These are phyloP conservation scores for Fusarium camptoceras DNA, from an alignment of 2,329 filamentous ascomycete species.

Conservation along the genomic window DNA sequence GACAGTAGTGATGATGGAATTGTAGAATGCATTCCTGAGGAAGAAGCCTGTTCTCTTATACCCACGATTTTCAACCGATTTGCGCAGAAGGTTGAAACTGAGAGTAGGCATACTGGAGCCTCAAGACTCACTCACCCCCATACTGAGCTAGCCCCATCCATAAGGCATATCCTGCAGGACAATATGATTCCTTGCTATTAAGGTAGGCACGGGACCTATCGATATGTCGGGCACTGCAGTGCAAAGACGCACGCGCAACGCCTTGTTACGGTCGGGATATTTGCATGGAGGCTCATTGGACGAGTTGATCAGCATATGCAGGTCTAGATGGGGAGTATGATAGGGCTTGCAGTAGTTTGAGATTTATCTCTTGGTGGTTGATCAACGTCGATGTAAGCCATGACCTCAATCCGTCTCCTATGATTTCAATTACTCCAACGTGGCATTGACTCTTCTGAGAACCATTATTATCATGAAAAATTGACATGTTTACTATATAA, in stretches of 20 bases:
- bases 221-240: constrained; percentile 23
- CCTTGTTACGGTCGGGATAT: constrained; percentile 21
- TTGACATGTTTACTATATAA: neutral
- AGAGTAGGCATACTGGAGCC: constrained; percentile 24
- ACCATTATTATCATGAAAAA: neutral
- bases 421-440: neutral
- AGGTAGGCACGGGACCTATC: constrained; percentile 31
- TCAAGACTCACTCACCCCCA: constrained; percentile 12
- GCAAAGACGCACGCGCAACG: constrained; percentile 5
- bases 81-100: constrained; percentile 28
- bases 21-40: constrained; percentile 20
- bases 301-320: constrained; percentile 1
- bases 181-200: constrained; percentile 12
- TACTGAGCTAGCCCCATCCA: constrained; percentile 21
- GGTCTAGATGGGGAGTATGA: neutral
- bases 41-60: constrained; percentile 34
- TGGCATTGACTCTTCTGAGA: neutral
- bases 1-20: constrained; percentile 12
- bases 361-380: constrained; percentile 7
- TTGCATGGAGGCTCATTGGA: constrained; percentile 7
- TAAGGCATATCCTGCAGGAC: constrained; percentile 33
- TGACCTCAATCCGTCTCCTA: neutral
- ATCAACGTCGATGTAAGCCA: neutral
- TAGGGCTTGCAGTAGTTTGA: constrained; percentile 13
- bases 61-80: constrained; percentile 23